phyloP scores from a whole-genome alignment of 768 basidiomycete genomes.

The Piloderma croceum region DNA sequence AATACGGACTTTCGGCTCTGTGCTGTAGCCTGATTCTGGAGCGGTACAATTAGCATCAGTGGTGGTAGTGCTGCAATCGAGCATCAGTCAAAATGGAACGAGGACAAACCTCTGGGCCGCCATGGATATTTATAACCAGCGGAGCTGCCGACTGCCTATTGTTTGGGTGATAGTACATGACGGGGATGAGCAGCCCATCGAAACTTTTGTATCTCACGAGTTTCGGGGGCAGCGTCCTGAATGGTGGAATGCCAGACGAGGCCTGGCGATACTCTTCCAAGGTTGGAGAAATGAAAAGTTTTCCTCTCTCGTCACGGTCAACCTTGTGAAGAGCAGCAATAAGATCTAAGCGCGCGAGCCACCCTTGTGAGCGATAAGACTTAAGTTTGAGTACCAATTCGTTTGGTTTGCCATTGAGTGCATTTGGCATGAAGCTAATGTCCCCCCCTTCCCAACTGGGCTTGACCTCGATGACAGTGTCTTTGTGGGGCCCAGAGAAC shows the following conservation, averaged over 20 bases:
- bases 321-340: constrained; percentile 14
- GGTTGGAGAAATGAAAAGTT: constrained; percentile 22
- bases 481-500: constrained; percentile 22
- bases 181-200: constrained; percentile 35
- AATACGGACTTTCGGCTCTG: constrained; percentile 25
- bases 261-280: constrained; percentile 31
- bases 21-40: constrained; percentile 32
- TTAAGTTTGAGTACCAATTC: constrained; percentile 28
- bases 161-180: constrained; percentile 37
- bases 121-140: constrained; percentile 34
- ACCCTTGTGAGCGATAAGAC: constrained; percentile 26
- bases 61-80: no score
- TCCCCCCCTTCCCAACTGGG: constrained; percentile 27
- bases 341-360: constrained; percentile 29
- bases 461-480: constrained; percentile 28
- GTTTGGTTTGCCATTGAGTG: constrained; percentile 26
- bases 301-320: constrained; percentile 17
- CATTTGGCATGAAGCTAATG: constrained; percentile 26
- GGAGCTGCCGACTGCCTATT: constrained; percentile 23
- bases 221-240: constrained; percentile 25
- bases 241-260: constrained; percentile 20
- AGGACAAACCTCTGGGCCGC: constrained; percentile 32
- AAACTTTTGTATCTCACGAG: constrained; percentile 36
- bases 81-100: no score
- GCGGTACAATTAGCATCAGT: no score